Conservation (phyloP, 139 green algal species). For the Diplosphaera chodatii region DNA sequence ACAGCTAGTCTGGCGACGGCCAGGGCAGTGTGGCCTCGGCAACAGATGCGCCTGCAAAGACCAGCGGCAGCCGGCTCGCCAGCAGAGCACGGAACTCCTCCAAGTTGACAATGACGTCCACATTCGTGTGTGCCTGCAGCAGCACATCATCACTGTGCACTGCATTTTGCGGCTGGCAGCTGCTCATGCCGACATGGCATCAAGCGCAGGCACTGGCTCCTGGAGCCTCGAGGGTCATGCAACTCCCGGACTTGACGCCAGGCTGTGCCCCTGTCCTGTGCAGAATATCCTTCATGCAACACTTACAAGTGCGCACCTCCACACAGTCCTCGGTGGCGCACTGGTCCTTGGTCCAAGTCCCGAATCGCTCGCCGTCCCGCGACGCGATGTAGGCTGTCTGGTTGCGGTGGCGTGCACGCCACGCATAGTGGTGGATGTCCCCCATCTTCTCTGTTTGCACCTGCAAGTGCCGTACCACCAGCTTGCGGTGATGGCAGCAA, state of each 20-base stretch:
- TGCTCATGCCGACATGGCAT: too few relatives aligned
- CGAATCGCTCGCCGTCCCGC: conserved; percentile 46
- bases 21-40: conserved; percentile 46
- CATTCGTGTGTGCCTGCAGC: conserved; percentile 61
- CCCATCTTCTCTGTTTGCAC: conserved; percentile 66
- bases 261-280: too few relatives aligned
- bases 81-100: conserved; percentile 43
- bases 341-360: conserved; percentile 49
- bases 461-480: too few relatives aligned
- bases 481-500: too few relatives aligned
- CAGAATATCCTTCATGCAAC: too few relatives aligned
- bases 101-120: conserved; percentile 72
- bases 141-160: neutral
- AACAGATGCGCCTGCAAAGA: conserved; percentile 47
- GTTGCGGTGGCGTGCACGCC: conserved; percentile 60
- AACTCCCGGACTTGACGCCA: too few relatives aligned
- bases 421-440: conserved; percentile 85
- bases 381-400: conserved; percentile 68
- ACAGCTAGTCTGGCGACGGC: too few relatives aligned
- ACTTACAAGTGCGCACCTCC: conserved; percentile 39
- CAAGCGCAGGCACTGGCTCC: too few relatives aligned
- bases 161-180: too few relatives aligned
- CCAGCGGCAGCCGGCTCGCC: conserved; percentile 50
- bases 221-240: too few relatives aligned
- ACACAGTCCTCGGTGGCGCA: conserved; percentile 70